A percentile compares a stretch with the other conserved stretches of the same genome.
Conservation (phyloP, 129 eudicot genomes). For the Smallanthus sonchifolius region DNA sequence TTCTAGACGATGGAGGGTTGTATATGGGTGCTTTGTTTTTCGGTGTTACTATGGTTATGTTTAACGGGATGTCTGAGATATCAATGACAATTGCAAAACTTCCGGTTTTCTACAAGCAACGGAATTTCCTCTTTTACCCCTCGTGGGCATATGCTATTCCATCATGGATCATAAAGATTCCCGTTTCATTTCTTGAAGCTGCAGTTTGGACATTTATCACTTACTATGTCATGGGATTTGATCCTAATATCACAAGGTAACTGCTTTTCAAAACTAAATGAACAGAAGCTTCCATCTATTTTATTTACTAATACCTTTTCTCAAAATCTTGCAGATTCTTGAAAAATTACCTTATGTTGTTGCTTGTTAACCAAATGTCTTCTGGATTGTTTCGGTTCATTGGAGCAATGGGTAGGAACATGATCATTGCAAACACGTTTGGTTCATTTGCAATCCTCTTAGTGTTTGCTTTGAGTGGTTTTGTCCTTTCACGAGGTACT, state of each 20-base stretch:
- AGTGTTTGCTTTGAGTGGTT: conserved; percentile 50
- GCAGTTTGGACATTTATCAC: conserved; percentile 51
- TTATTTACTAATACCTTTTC: conserved; percentile 18
- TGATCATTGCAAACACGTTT: conserved; percentile 58
- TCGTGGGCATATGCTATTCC: conserved; percentile 79
- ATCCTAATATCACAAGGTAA: conserved; percentile 75
- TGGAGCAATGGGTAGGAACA: conserved; percentile 57
- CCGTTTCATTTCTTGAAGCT: conserved; percentile 55
- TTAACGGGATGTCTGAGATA: conserved; percentile 69
- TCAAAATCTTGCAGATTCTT: conserved; percentile 43
- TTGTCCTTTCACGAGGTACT: conserved; percentile 43
- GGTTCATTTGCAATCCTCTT: conserved; percentile 48
- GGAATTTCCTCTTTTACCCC: conserved; percentile 77
- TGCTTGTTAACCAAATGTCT: conserved; percentile 47
- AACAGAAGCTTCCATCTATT: background rate
- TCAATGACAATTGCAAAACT: conserved; percentile 70
- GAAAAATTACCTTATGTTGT: conserved; percentile 39
- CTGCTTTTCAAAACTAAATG: background rate
- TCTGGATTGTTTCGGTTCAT: conserved; percentile 47
- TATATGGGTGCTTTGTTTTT: conserved; percentile 50
- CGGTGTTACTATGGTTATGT: conserved; percentile 34
- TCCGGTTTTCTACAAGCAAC: conserved; percentile 83
- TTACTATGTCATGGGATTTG: conserved; percentile 72
- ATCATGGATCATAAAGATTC: conserved; percentile 61
- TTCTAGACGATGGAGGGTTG: conserved; percentile 39